These are phyloP conservation scores for Arthrobotrys pseudoclavata DNA, from an alignment of 2,329 filamentous ascomycete species.

Conservation along the genomic window DNA sequence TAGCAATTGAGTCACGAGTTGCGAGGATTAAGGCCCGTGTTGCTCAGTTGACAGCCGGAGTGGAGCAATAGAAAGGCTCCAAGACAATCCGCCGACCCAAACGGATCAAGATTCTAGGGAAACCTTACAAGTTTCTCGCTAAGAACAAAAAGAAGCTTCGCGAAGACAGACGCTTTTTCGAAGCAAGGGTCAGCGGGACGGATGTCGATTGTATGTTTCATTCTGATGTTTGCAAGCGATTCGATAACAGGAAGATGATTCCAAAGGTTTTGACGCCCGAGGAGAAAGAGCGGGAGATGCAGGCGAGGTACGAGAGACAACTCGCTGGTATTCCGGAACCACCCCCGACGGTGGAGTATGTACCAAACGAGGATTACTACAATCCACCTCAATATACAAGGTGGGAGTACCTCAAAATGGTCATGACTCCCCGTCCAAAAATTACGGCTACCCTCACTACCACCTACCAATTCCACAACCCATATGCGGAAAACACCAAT, in stretches of 20 bases:
- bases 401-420: constrained; percentile 44
- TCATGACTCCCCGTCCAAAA: constrained; percentile 35
- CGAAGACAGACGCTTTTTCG: constrained; percentile 28
- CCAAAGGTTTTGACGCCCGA: constrained; percentile 26
- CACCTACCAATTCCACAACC: constrained; percentile 41
- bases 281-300: constrained; percentile 21
- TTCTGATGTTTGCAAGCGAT: constrained; percentile 40
- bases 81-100: constrained; percentile 17
- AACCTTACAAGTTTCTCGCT: constrained; percentile 20
- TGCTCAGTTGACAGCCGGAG: constrained; percentile 89
- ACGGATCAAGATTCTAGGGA: constrained; percentile 14
- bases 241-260: constrained; percentile 49
- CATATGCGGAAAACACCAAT: constrained; percentile 29
- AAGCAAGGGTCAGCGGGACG: constrained; percentile 21
- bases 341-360: constrained; percentile 20
- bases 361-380: constrained; percentile 39
- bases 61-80: constrained; percentile 70
- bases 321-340: constrained; percentile 1
- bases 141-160: constrained; percentile 28
- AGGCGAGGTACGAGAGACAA: constrained; percentile 18
- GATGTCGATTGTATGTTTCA: constrained; percentile 46
- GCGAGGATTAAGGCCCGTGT: constrained; percentile 98
- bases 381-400: constrained; percentile 34
- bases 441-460: constrained; percentile 18
- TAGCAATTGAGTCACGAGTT: constrained; percentile 94